Base-by-base conservation (phyloP, 352 stramenopile genomes). In the Phytophthora multivora region DNA sequence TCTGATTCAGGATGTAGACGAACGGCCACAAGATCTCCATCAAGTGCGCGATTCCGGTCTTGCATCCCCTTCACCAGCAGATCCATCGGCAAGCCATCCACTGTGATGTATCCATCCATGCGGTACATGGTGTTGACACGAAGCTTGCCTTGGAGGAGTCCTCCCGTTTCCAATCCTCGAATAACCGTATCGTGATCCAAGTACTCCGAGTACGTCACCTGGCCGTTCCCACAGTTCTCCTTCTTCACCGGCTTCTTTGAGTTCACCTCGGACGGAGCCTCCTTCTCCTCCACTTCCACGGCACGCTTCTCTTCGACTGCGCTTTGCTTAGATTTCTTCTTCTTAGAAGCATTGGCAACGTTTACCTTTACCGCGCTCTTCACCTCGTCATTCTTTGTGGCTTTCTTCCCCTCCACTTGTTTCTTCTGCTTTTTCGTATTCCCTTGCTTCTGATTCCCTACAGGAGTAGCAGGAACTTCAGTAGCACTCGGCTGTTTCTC, bases 1-100 rank as follows among this genome's bases (percentile, higher is more conserved):
- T 87, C 55, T 4, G 71, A 55, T 35, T 88, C 71, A 0, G 79
- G 67, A 15, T 77, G 57, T 2, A 95, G 28, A 49, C 85, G 52
- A 38, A 97, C 58, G 1, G 71, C 85, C 11, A 97, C 86, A 12
- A 94, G 59, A 55, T 96, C 89, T n/a, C 85, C 78, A 42, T 96
- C 79, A 46, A 97, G 63, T 1, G 79, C 87, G 16, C 88, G 83
- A 38, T 95, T 96, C 2, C 87, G 80, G 49, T 90, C 75, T 26
- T 75, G 62, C 49, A 86, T 76, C 5, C 84, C 85, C 48, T 93
- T 80, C 4, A 95, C 71, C 15, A 93, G 51, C 5, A 97, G 61
- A 52, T 96, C 89, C 49, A 88, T 76, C 13, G 73, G 63, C 12
- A 97, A 73, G 0, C 88, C 88, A 25, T 90, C 73, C 12, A 97